Evolutionary conservation across 2,329 filamentous ascomycete species (phyloP).

Genomic region (Lecanicillium sp.): DNA sequence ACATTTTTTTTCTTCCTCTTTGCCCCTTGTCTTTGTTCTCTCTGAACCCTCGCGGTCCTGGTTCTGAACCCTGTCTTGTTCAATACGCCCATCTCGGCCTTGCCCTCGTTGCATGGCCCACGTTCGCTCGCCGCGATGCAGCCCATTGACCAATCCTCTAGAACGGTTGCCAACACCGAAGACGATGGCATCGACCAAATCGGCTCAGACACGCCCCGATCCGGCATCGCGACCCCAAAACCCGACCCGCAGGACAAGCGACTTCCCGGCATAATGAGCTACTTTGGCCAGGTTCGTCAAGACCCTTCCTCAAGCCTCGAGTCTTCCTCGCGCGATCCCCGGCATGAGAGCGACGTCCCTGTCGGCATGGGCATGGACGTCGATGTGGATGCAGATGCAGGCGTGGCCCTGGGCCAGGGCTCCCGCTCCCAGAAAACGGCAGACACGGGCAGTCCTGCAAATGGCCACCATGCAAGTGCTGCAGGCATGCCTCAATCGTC

Average conservation of each 20-base stretch:
- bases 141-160: constrained; percentile 45
- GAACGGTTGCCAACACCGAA: constrained; percentile 46
- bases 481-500: too few relatives aligned
- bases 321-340: constrained; percentile 29
- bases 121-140: constrained; percentile 30
- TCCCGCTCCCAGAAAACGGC: too few relatives aligned
- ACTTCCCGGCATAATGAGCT: constrained; percentile 91
- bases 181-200: constrained; percentile 71
- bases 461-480: too few relatives aligned
- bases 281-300: constrained; percentile 99
- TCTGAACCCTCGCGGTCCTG: constrained; percentile 5
- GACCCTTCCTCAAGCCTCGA: constrained; percentile 52
- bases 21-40: constrained; percentile 1
- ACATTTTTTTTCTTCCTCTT: not conserved
- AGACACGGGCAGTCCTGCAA: too few relatives aligned
- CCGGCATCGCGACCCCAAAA: constrained; percentile 85
- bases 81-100: constrained; percentile 4
- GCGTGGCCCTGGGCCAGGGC: not conserved
- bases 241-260: constrained; percentile 93
- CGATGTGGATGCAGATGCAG: not conserved
- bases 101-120: constrained; percentile 1
- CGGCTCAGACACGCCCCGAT: constrained; percentile 80
- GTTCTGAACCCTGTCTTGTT: constrained; percentile 8
- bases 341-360: constrained; percentile 23
- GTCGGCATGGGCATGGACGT: not conserved